Evolutionary conservation across 139 green algal genomes (phyloP).

Genomic region (Picochlorum sp.): DNA sequence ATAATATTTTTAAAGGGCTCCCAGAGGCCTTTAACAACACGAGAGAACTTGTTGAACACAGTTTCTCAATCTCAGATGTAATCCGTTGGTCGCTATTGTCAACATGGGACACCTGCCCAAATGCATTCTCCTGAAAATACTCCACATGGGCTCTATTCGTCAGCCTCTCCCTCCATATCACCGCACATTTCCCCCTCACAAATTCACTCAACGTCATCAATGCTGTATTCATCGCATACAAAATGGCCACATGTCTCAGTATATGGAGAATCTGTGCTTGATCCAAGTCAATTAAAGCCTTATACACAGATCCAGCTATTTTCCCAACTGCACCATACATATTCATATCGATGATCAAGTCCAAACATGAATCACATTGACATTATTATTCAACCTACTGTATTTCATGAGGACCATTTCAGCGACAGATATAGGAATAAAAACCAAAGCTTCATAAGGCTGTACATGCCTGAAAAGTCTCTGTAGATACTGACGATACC

Average conservation of each 20-base stretch:
- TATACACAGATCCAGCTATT: slow-evolving; percentile 37
- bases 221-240: slow-evolving; percentile 15
- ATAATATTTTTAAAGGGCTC: slow-evolving; percentile 31
- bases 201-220: slow-evolving; percentile 6
- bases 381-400: slow-evolving; percentile 3
- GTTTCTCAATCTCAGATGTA: slow-evolving; percentile 37
- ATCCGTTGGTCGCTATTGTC: slow-evolving; percentile 85
- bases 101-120: slow-evolving; percentile 21
- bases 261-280: neutral
- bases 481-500: neutral
- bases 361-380: too few species aligned
- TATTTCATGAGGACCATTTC: slow-evolving; percentile 17
- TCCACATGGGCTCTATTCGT: slow-evolving; percentile 11
- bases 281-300: slow-evolving; percentile 25
- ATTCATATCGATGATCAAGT: too few species aligned
- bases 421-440: slow-evolving; percentile 19
- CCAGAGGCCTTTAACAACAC: slow-evolving; percentile 14
- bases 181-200: slow-evolving; percentile 8
- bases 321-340: slow-evolving; percentile 31
- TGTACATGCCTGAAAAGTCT: slow-evolving; percentile 18
- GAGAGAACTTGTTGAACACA: slow-evolving; percentile 24
- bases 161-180: slow-evolving; percentile 21
- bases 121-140: slow-evolving; percentile 26
- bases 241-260: slow-evolving; percentile 13
- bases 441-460: slow-evolving; percentile 22